Evolutionary conservation across 306 rosid genomes (phyloP), one percentile per base, ranked within the genome.

Genomic region (Carpinus fangiana): DNA sequence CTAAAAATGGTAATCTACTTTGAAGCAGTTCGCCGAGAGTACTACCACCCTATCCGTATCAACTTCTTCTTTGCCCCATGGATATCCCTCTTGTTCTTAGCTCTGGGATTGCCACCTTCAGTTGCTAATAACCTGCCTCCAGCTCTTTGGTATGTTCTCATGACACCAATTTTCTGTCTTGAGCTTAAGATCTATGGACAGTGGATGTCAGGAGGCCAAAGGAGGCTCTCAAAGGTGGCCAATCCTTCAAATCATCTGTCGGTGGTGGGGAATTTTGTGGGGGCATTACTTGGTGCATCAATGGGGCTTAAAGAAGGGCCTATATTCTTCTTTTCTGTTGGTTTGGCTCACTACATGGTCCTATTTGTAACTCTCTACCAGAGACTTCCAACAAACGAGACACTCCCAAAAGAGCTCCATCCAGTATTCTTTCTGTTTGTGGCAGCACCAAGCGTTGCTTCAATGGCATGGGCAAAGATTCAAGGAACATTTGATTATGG

Each of bases 231-330:
- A 20, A 90, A 86, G 67, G 98, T 94, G 76, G 97, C 96, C 0
- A 94, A 94, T 69, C 98, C 98, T 66, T 86, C 92, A 23, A 94
- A 94, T 70, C 96, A 94, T 73, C 86, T 94, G 46, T 86, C 98
- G 8, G 5, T 94, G 61, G 93, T 92, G 47, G 97, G 98, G 17
- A 94, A 92, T 73, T 94, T 94, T 88, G 97, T 92, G 1, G 97
- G 98, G 62, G 96, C 98, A 1, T 83, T 94, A 53, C 77, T 90
- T 8, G 98, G 98, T 43, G 96, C 98, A 1, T 76, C 92, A 12
- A 90, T 94, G 97, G 98, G 98, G 46, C 83, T 94, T 14, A 88
- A 80, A 75, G 98, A 94, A 83, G 97, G 98, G 72, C 97, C 98
- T 6, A 65, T 90, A 54, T 92, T 90, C 93, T 94, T 94, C 88